Evolutionary conservation across 116 monocot species (phyloP).

Genomic region (Thalassia testudinum): DNA sequence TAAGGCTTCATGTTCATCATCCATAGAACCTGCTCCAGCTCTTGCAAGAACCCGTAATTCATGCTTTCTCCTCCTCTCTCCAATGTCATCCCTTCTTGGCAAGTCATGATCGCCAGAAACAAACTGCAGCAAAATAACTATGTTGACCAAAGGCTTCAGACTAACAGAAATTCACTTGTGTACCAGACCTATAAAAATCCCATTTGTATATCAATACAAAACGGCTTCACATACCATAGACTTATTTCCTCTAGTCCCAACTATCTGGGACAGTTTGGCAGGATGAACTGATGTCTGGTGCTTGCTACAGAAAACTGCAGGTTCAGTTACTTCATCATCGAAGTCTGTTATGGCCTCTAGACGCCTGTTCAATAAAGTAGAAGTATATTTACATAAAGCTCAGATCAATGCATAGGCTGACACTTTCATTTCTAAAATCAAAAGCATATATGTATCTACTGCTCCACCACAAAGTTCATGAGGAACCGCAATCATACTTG

Average conservation of each 20-base stretch:
- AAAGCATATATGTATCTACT: too few relatives aligned
- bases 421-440: background rate
- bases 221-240: conserved; percentile 31
- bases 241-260: conserved; percentile 27
- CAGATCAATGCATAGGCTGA: background rate
- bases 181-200: too few relatives aligned
- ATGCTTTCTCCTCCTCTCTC: conserved; percentile 76
- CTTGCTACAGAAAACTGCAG: conserved; percentile 1
- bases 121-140: conserved; percentile 11
- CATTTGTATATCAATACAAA: background rate
- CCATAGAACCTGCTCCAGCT: conserved; percentile 22
- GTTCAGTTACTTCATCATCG: conserved; percentile 43
- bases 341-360: conserved; percentile 37
- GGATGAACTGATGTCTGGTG: background rate
- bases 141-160: too few relatives aligned
- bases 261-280: conserved; percentile 22
- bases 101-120: conserved; percentile 85
- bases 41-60: conserved; percentile 63
- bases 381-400: background rate
- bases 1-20: conserved; percentile 23
- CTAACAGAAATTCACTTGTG: too few relatives aligned
- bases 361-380: conserved; percentile 15
- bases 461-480: too few relatives aligned
- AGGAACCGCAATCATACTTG: conserved; percentile 7
- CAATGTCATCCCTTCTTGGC: conserved; percentile 80